phyloP scores from a whole-genome alignment of 768 basidiomycete genomes.

The Boletales sp. region DNA sequence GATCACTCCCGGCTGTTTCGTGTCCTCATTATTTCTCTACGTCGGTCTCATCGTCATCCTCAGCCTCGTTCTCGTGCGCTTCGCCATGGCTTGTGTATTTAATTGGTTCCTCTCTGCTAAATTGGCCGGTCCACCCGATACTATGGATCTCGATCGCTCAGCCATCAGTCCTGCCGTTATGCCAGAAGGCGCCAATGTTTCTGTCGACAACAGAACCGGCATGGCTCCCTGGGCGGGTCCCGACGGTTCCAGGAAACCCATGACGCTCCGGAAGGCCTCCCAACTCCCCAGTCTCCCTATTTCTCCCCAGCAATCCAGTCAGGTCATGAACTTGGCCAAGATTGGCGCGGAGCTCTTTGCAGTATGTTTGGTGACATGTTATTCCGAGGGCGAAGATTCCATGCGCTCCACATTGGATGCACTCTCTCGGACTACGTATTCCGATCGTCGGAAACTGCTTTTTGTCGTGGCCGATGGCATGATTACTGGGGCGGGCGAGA shows the following conservation, averaged over 20 bases:
- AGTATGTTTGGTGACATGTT: conserved; percentile 95
- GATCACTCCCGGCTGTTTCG: conserved; percentile 92
- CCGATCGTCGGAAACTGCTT: conserved; percentile 86
- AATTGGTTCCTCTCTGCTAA: conserved; percentile 91
- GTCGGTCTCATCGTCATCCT: conserved; percentile 89
- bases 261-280: conserved; percentile 34
- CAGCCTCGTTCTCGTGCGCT: conserved; percentile 84
- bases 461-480: conserved; percentile 97
- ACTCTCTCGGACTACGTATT: conserved; percentile 87
- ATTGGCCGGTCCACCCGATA: conserved; percentile 75
- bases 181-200: conserved; percentile 93
- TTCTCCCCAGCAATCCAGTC: conserved; percentile 41
- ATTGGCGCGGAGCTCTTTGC: conserved; percentile 96
- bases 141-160: conserved; percentile 67
- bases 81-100: conserved; percentile 94
- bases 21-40: conserved; percentile 86
- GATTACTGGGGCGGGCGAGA: conserved; percentile 98
- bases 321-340: conserved; percentile 74
- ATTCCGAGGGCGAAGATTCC: conserved; percentile 94
- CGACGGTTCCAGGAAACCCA: conserved; percentile 47
- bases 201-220: conserved; percentile 86
- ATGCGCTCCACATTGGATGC: conserved; percentile 90
- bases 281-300: conserved; percentile 48
- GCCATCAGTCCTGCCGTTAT: conserved; percentile 94
- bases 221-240: conserved; percentile 91